phyloP scores from a whole-genome alignment of 1,284 basidiomycete genomes.

The Ganoderma boninense region DNA sequence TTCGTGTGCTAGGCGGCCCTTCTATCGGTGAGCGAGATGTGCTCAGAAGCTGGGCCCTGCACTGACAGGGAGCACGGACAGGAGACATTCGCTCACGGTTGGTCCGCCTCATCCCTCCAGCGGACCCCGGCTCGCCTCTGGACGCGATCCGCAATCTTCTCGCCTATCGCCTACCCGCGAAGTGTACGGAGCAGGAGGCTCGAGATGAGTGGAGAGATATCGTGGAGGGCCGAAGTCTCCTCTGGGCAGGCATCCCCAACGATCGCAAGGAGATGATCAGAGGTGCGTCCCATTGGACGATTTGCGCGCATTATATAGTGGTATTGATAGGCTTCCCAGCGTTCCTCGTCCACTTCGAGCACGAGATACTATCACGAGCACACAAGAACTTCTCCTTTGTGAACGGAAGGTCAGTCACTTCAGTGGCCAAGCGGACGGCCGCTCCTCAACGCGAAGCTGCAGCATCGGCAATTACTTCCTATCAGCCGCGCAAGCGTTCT shows the following conservation, averaged over 20 bases:
- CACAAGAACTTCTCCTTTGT: constrained; percentile 93
- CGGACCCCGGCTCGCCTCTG: constrained; percentile 64
- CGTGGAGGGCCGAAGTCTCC: constrained; percentile 85
- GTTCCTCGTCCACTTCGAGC: constrained; percentile 91
- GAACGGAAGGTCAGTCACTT: constrained; percentile 71
- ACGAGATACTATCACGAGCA: constrained; percentile 84
- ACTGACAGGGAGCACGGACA: constrained; percentile 35
- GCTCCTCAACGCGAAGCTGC: constrained; percentile 1
- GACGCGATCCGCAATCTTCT: constrained; percentile 80
- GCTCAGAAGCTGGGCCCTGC: too few species aligned
- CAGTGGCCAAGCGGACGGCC: neutral
- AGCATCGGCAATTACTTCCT: constrained; percentile 92
- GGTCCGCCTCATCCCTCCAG: constrained; percentile 79
- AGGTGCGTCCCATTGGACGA: constrained; percentile 52
- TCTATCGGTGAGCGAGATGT: constrained; percentile 66
- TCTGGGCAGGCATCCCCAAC: constrained; percentile 91
- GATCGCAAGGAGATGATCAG: constrained; percentile 94
- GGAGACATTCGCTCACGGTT: constrained; percentile 87
- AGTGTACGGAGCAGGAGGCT: constrained; percentile 76
- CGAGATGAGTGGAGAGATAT: constrained; percentile 92
- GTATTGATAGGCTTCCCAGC: constrained; percentile 52
- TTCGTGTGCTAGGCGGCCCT: constrained; percentile 83
- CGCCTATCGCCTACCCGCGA: constrained; percentile 80
- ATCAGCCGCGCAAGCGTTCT: constrained; percentile 86
- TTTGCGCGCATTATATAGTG: neutral